These are phyloP conservation scores for Galerina marginata DNA, from an alignment of 768 basidiomycete genomes.

Conservation along the genomic window DNA sequence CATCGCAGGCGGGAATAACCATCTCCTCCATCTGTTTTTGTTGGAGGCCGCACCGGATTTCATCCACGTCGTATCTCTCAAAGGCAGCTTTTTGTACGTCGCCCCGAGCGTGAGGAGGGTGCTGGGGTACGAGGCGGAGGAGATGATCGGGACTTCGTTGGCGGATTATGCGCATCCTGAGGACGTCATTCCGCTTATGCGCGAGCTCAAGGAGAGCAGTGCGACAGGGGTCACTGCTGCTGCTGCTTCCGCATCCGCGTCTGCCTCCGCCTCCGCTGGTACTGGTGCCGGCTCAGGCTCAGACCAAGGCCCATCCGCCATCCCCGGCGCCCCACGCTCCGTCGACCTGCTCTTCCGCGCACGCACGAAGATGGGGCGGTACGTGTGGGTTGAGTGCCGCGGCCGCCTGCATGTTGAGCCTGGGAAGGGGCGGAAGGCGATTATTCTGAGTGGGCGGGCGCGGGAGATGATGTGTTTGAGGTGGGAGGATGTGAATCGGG, in stretches of 20 bases:
- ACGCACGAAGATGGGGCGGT: slow-evolving; percentile 62
- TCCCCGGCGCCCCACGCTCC: slow-evolving; percentile 45
- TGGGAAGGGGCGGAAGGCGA: slow-evolving; percentile 93
- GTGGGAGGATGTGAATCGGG: slow-evolving; percentile 62
- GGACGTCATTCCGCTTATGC: slow-evolving; percentile 89
- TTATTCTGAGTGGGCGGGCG: slow-evolving; percentile 85
- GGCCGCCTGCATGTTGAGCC: slow-evolving; percentile 91
- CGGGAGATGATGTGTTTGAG: slow-evolving; percentile 64
- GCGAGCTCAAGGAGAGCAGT: slow-evolving; percentile 84
- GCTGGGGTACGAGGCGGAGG: slow-evolving; percentile 85
- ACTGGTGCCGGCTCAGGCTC: background rate
- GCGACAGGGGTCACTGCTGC: slow-evolving; percentile 27
- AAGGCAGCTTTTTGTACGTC: slow-evolving; percentile 92
- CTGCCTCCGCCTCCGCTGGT: background rate
- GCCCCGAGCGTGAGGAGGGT: slow-evolving; percentile 80
- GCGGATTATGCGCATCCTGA: slow-evolving; percentile 87
- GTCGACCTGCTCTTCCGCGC: slow-evolving; percentile 91
- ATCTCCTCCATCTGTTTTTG: slow-evolving; percentile 61
- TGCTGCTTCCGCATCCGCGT: background rate
- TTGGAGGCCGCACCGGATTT: slow-evolving; percentile 77
- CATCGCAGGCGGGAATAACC: slow-evolving; percentile 38
- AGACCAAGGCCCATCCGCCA: background rate
- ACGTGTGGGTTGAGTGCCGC: slow-evolving; percentile 91
- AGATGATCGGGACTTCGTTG: slow-evolving; percentile 80
- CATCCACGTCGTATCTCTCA: slow-evolving; percentile 88